Evolutionary conservation across 2,329 filamentous ascomycete species (phyloP).

Genomic region (Colletotrichum liaoningense): DNA sequence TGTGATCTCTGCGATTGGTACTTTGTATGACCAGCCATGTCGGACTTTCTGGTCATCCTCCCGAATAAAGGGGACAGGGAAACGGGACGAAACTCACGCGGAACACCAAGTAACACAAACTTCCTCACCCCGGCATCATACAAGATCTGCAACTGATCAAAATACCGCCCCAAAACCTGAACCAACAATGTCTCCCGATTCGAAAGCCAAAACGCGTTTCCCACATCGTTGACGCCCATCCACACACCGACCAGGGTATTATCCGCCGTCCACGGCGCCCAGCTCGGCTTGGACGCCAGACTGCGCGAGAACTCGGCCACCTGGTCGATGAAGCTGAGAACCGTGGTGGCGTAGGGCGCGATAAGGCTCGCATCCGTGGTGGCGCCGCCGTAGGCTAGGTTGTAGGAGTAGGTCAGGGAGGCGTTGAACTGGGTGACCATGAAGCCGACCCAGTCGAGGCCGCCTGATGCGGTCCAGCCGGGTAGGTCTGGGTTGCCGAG

Average conservation of each 20-base stretch:
- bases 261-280: conserved; percentile 53
- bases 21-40: not conserved
- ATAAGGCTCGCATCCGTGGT: conserved; percentile 62
- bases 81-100: conserved; percentile 43
- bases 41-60: not conserved
- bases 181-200: conserved; percentile 43
- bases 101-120: conserved; percentile 61
- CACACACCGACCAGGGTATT: conserved; percentile 62
- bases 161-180: conserved; percentile 56
- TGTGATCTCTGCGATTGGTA: not conserved
- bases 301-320: conserved; percentile 51
- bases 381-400: conserved; percentile 63
- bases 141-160: conserved; percentile 52
- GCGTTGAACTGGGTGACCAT: conserved; percentile 55
- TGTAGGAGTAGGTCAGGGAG: conserved; percentile 57
- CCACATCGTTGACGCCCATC: conserved; percentile 69
- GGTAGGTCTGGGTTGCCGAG: conserved; percentile 70
- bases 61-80: not conserved
- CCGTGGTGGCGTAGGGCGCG: conserved; percentile 56
- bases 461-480: conserved; percentile 58
- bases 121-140: conserved; percentile 58
- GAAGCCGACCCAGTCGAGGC: conserved; percentile 61
- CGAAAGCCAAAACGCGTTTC: conserved; percentile 55
- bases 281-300: conserved; percentile 44
- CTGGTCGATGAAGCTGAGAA: conserved; percentile 65